phyloP scores from a whole-genome alignment of 306 rosid species.

The Begonia masoniana region DNA sequence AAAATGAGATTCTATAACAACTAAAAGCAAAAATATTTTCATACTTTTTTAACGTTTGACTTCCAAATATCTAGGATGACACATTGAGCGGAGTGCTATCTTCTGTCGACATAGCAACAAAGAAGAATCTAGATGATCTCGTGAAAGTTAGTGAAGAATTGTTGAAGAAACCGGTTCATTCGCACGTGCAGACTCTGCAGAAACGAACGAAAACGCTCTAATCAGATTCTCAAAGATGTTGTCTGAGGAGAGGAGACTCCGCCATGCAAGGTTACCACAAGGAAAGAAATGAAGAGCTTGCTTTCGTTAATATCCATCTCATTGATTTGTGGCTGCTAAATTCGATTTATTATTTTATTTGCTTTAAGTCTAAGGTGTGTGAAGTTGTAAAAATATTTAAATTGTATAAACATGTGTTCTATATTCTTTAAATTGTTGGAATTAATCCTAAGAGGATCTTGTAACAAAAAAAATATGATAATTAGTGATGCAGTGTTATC shows the following conservation, averaged over 20 bases:
- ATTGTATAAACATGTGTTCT: too few species aligned
- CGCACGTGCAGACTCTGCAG: conserved; percentile 5
- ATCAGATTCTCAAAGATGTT: conserved; percentile 35
- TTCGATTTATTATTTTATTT: too few species aligned
- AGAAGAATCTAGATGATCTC: conserved; percentile 19
- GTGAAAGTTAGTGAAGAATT: conserved; percentile 17
- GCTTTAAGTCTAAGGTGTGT: too few species aligned
- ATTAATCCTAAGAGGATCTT: too few species aligned
- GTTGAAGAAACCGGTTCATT: conserved; percentile 17
- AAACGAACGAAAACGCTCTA: conserved; percentile 23
- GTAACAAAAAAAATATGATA: too few species aligned
- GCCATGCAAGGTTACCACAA: conserved; percentile 11
- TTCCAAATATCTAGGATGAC: neutral
- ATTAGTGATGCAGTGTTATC: too few species aligned
- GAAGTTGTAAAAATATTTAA: too few species aligned
- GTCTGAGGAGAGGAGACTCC: conserved; percentile 32
- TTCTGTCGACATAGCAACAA: conserved; percentile 12
- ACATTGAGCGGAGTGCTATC: neutral
- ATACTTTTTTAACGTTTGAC: neutral
- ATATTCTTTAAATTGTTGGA: too few species aligned
- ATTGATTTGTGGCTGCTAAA: too few species aligned
- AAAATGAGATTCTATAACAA: too few species aligned
- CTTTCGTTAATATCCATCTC: too few species aligned
- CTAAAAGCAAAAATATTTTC: too few species aligned
- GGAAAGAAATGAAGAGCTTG: conserved; percentile 3